Conservation (phyloP, 768 basidiomycete species). For the Trametes sanguinea region DNA sequence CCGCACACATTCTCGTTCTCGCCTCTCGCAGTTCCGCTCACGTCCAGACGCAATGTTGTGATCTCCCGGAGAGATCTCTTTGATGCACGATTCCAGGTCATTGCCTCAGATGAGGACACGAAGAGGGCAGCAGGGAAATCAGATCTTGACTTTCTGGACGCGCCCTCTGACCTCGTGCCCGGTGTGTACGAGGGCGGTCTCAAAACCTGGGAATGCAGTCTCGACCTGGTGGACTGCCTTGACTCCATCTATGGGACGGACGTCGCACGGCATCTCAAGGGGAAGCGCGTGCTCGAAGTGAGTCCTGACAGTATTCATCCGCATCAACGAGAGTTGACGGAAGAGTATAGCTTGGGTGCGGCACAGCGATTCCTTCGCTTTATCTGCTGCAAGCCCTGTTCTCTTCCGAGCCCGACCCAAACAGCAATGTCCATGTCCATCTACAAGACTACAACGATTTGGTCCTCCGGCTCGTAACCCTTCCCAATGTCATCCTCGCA, state of each 20-base stretch:
- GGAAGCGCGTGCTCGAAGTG: slow-evolving; percentile 75
- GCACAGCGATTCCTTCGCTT: slow-evolving; percentile 83
- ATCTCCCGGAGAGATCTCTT: slow-evolving; percentile 86
- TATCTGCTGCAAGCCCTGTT: slow-evolving; percentile 70
- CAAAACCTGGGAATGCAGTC: slow-evolving; percentile 96
- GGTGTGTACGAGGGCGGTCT: slow-evolving; percentile 94
- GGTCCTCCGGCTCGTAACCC: slow-evolving; percentile 75
- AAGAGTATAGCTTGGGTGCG: slow-evolving; percentile 79
- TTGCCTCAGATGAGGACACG: slow-evolving; percentile 41
- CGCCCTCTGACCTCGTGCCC: slow-evolving; percentile 87
- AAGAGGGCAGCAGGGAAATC: slow-evolving; percentile 23
- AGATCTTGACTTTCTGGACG: slow-evolving; percentile 68
- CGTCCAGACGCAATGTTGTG: slow-evolving; percentile 31
- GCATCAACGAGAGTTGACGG: neutral
- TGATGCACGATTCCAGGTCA: slow-evolving; percentile 94
- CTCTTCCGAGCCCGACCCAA: slow-evolving; percentile 31
- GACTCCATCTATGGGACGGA: slow-evolving; percentile 35
- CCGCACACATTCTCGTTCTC: slow-evolving; percentile 83
- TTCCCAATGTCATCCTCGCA: slow-evolving; percentile 74
- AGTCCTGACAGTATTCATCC: slow-evolving; percentile 21
- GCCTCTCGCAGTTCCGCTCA: slow-evolving; percentile 56
- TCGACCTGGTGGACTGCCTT: slow-evolving; percentile 80
- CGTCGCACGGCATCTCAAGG: slow-evolving; percentile 37
- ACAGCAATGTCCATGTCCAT: slow-evolving; percentile 56
- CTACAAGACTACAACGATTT: slow-evolving; percentile 92